Evolutionary conservation across 164 flowering plant species (phyloP), one percentile per base, ranked within the genome.

Genomic region (Nymphaea colorata): DNA sequence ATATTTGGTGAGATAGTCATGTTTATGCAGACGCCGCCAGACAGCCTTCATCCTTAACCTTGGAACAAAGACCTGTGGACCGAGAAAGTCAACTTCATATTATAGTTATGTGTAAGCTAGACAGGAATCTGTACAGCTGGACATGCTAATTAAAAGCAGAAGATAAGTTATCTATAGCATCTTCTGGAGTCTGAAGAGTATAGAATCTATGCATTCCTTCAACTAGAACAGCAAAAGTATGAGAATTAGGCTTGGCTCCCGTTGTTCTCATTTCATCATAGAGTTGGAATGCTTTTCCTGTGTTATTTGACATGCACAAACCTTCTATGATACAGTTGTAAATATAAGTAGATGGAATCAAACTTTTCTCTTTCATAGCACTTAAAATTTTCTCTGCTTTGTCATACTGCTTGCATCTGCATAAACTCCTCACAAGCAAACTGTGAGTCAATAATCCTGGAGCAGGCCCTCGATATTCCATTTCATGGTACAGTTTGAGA

Each of bases 401-500:
- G 51, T 71, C 73, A 64, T 81, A 44, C 72, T 80, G 83, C 64
- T 87, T 82, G 66, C 76, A 70, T 14, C 60, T 70, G 60, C 89
- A 83, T 25, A 86, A 68, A 68, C 77, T 66, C 59, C 66, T 69
- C 59, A 89, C 82, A 68, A 91, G 62, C 3, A 85, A 74, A 42
- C 69, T 64, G 59, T 82, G 85, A 44, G 69, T 73, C 67, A 63
- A 57, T 41, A 70, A 57, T 68, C 85, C 82, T 64, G 86, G 88
- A 69, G 81, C 64, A 10, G 82, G 65, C 6, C 76, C 79, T 57
- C 75, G 80, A 74, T 71, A 81, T 55, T 79, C 86, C 92, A 87
- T 89, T 76, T 93, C 98, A 77, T 87, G 76, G 57, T 79, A 90
- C 67, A 89, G 76, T 77, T 89, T 87, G 61, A 87, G 77, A 73